Conservation (phyloP, 2,329 filamentous ascomycete genomes). For the Pseudogymnoascus pannorum region DNA sequence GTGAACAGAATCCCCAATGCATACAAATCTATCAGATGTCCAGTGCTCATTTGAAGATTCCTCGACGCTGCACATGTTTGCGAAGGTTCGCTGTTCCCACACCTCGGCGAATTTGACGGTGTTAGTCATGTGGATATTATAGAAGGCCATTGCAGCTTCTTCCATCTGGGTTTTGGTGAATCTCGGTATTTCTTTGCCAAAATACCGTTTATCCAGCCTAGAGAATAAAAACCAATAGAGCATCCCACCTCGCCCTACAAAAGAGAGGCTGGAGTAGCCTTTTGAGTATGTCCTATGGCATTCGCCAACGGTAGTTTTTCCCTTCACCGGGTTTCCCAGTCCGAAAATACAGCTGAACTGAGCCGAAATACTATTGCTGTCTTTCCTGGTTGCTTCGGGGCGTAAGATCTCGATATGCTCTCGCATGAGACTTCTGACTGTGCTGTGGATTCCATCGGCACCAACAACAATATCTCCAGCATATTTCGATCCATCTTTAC, state of each 20-base stretch:
- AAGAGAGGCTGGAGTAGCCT: slow-evolving; percentile 13
- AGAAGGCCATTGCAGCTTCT: not conserved
- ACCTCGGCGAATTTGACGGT: not conserved
- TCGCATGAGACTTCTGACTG: slow-evolving; percentile 3
- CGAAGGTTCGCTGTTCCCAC: not conserved
- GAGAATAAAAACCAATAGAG: slow-evolving; percentile 12
- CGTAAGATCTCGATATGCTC: not conserved
- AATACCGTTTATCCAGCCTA: not conserved
- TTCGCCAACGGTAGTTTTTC: not conserved
- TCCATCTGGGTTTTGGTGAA: not conserved
- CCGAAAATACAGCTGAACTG: slow-evolving; percentile 23
- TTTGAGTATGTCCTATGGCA: slow-evolving; percentile 11
- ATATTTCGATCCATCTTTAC: slow-evolving; percentile 19
- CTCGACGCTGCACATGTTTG: not conserved
- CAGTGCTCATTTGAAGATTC: slow-evolving; percentile 8
- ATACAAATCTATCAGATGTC: slow-evolving; percentile 8
- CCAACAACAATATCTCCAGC: slow-evolving; percentile 21
- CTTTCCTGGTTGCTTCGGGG: not conserved
- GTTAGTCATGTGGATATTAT: not conserved
- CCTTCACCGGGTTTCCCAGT: slow-evolving; percentile 12
- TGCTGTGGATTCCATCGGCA: slow-evolving; percentile 24
- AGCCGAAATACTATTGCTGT: slow-evolving; percentile 18
- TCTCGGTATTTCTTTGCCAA: not conserved
- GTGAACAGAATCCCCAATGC: slow-evolving; percentile 11
- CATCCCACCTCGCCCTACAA: slow-evolving; percentile 12